These are phyloP conservation scores for Phytophthora pseudosyringae DNA, from an alignment of 352 stramenopile genomes.

Conservation along the genomic window DNA sequence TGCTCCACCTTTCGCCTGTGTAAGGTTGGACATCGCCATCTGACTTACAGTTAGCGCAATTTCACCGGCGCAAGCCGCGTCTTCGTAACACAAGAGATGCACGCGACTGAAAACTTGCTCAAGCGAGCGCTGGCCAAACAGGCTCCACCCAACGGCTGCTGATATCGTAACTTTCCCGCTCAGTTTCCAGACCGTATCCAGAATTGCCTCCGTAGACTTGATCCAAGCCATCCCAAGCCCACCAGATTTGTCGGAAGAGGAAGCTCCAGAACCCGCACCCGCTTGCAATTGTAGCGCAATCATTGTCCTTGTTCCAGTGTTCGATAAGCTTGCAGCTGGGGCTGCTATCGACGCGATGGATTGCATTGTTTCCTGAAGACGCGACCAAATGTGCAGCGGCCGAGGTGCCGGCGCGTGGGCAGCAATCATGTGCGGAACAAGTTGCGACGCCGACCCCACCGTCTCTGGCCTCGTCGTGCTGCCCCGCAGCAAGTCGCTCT, in stretches of 20 bases:
- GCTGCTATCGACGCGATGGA: constrained; percentile 36
- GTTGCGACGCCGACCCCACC: constrained; percentile 14
- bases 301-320: constrained; percentile 28
- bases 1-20: constrained; percentile 8
- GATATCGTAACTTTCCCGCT: constrained; percentile 66
- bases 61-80: constrained; percentile 55
- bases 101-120: constrained; percentile 55
- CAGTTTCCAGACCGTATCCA: constrained; percentile 70
- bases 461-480: constrained; percentile 19
- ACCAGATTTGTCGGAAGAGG: constrained; percentile 6
- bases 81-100: constrained; percentile 60
- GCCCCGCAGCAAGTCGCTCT: constrained; percentile 54
- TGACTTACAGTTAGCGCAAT: constrained; percentile 58
- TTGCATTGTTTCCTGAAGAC: constrained; percentile 40
- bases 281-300: constrained; percentile 38
- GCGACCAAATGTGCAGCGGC: constrained; percentile 53
- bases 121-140: constrained; percentile 61
- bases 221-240: constrained; percentile 56
- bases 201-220: constrained; percentile 60
- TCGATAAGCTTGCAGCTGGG: constrained; percentile 21
- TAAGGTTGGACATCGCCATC: constrained; percentile 45
- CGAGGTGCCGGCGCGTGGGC: constrained; percentile 40
- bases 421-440: constrained; percentile 45
- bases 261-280: constrained; percentile 16
- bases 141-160: constrained; percentile 49